phyloP scores from a whole-genome alignment of 2,329 filamentous ascomycete species.

The Pyrenophora teres region DNA sequence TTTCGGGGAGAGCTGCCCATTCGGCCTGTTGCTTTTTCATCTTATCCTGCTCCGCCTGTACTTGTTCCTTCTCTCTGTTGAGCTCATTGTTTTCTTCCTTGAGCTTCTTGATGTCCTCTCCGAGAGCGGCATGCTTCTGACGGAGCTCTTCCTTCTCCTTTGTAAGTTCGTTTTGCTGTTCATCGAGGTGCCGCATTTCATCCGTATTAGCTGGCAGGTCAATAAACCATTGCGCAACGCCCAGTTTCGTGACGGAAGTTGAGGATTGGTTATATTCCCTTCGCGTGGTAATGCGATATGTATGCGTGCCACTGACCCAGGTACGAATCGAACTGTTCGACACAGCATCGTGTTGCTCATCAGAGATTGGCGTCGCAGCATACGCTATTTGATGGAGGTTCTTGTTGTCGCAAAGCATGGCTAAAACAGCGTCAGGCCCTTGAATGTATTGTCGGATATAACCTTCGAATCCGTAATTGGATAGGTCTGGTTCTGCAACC shows the following conservation, averaged over 20 bases:
- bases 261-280: conserved; percentile 81
- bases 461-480: conserved; percentile 70
- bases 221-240: conserved; percentile 71
- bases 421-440: conserved; percentile 81
- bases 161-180: conserved; percentile 53
- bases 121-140: conserved; percentile 30
- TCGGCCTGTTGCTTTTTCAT: conserved; percentile 69
- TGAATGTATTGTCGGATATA: conserved; percentile 79
- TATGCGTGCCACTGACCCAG: conserved; percentile 71
- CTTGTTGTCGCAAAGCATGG: conserved; percentile 81
- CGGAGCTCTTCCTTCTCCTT: conserved; percentile 46
- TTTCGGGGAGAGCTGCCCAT: conserved; percentile 70
- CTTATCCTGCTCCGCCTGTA: conserved; percentile 67
- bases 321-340: conserved; percentile 62
- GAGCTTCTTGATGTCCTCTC: conserved; percentile 34
- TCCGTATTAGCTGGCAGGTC: conserved; percentile 73
- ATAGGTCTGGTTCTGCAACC: conserved; percentile 61
- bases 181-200: conserved; percentile 65
- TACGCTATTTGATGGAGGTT: conserved; percentile 72
- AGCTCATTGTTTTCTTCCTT: conserved; percentile 25
- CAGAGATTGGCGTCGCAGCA: conserved; percentile 64
- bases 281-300: conserved; percentile 65
- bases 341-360: conserved; percentile 71
- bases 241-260: conserved; percentile 67
- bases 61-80: conserved; percentile 19